Evolutionary conservation across 2,329 filamentous ascomycete genomes (phyloP).

Genomic region (Drechslerella coelobrocha): DNA sequence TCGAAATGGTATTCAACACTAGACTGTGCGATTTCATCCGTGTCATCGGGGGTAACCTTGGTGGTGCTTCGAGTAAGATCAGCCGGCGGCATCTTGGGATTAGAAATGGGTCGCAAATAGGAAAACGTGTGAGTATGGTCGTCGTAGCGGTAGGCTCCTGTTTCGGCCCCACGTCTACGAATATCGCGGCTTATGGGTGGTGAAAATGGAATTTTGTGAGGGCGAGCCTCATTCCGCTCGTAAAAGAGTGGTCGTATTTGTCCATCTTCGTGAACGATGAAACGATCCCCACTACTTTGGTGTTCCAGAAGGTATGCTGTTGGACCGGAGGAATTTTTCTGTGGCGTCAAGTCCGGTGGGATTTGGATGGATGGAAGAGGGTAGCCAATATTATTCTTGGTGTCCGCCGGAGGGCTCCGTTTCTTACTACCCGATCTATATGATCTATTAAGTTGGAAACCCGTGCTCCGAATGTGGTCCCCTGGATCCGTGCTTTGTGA

Average conservation of each 20-base stretch:
- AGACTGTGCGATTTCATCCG: constrained; percentile 21
- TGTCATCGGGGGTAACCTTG: constrained; percentile 12
- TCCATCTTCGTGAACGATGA: constrained; percentile 10
- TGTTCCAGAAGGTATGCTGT: constrained; percentile 25
- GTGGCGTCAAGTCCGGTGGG: constrained; percentile 9
- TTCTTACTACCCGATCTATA: too few species aligned
- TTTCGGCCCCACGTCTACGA: too few species aligned
- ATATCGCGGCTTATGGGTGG: too few species aligned
- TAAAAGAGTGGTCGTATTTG: too few species aligned
- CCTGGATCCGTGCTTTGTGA: too few species aligned
- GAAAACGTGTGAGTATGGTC: too few species aligned
- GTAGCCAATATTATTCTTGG: neutral
- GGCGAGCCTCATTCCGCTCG: too few species aligned
- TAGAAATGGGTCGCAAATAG: neutral
- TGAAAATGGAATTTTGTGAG: too few species aligned
- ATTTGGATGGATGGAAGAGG: neutral
- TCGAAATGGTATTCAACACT: constrained; percentile 18
- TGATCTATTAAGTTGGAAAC: too few species aligned
- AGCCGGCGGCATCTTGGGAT: neutral
- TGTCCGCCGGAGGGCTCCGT: too few species aligned
- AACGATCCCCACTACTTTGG: neutral
- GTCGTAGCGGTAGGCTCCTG: too few species aligned
- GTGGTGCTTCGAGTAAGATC: constrained; percentile 6
- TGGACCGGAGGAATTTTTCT: constrained; percentile 2
- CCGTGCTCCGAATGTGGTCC: too few species aligned